Percentiles rank a stretch among this genome's conserved stretches.
These are phyloP conservation scores for Candida tetrigidarum DNA, from an alignment of 1,139 yeast species.

Conservation along the genomic window DNA sequence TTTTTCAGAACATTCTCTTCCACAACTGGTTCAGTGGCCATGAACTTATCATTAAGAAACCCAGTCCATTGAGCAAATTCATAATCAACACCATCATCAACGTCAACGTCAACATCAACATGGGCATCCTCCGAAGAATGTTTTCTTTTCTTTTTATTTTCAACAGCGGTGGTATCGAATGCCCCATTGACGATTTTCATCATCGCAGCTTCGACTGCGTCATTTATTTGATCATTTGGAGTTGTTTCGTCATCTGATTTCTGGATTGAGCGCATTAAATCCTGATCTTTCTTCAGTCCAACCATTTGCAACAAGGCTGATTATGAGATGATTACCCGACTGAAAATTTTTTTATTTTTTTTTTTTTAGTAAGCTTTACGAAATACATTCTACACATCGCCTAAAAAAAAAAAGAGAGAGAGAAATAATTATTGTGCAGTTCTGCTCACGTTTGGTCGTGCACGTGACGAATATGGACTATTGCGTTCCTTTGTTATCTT, in stretches of 20 bases:
- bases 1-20: background rate
- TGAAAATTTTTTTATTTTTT: background rate
- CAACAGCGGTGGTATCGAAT: slow-evolving; percentile 29
- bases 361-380: too few species aligned
- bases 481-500: too few species aligned
- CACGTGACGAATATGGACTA: too few species aligned
- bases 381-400: too few species aligned
- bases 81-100: slow-evolving; percentile 25
- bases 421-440: too few species aligned
- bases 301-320: slow-evolving; percentile 16
- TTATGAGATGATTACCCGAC: background rate
- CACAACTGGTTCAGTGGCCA: background rate
- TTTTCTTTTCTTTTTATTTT: slow-evolving; percentile 18
- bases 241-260: slow-evolving; percentile 20
- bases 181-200: slow-evolving; percentile 71
- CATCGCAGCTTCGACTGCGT: slow-evolving; percentile 75
- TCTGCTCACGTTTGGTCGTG: too few species aligned
- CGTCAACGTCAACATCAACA: too few species aligned
- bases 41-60: slow-evolving; percentile 43
- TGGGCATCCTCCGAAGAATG: too few species aligned
- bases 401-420: background rate
- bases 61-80: slow-evolving; percentile 61
- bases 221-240: slow-evolving; percentile 46
- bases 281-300: slow-evolving; percentile 48
- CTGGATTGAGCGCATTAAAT: slow-evolving; percentile 17